These are phyloP conservation scores for Fremontodendron californicum DNA, from an alignment of 345 rosid species.

Conservation along the genomic window DNA sequence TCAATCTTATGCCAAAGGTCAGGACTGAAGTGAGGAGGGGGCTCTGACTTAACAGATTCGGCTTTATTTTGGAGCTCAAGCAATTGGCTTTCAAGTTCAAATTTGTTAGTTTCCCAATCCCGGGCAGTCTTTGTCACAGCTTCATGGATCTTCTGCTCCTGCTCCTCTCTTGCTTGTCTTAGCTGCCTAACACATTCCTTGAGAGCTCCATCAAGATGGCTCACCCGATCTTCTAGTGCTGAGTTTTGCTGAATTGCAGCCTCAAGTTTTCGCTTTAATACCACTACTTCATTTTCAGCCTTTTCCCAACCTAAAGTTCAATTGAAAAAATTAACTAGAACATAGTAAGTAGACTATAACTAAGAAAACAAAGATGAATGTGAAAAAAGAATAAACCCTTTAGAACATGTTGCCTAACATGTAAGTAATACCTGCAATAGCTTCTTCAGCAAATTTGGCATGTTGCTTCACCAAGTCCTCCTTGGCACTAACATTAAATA, in stretches of 20 bases:
- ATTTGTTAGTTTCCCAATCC: constrained; percentile 55
- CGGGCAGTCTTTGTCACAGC: constrained; percentile 41
- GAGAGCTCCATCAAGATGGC: constrained; percentile 87
- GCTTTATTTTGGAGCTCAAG: constrained; percentile 38
- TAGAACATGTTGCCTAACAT: neutral
- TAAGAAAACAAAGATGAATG: neutral
- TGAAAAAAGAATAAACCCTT: neutral
- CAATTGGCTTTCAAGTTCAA: constrained; percentile 53
- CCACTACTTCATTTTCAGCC: constrained; percentile 67
- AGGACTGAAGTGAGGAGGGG: constrained; percentile 22
- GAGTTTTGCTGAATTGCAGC: constrained; percentile 39
- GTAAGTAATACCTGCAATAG: constrained; percentile 67
- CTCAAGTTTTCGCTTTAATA: constrained; percentile 65
- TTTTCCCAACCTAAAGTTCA: constrained; percentile 80
- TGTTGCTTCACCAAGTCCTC: constrained; percentile 89
- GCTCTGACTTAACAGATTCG: constrained; percentile 29
- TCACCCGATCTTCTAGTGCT: constrained; percentile 64
- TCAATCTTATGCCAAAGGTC: constrained; percentile 45
- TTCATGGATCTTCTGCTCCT: constrained; percentile 57
- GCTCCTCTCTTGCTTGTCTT: constrained; percentile 77
- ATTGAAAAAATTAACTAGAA: neutral
- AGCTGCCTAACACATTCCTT: constrained; percentile 96
- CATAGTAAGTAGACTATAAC: neutral
- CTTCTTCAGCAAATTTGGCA: constrained; percentile 94
- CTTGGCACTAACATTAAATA: constrained; percentile 74